A percentile compares a stretch with the other conserved stretches of the same genome.
phyloP scores from a whole-genome alignment of 192 early-diverging fungal species.

The Coemansia sp. region DNA sequence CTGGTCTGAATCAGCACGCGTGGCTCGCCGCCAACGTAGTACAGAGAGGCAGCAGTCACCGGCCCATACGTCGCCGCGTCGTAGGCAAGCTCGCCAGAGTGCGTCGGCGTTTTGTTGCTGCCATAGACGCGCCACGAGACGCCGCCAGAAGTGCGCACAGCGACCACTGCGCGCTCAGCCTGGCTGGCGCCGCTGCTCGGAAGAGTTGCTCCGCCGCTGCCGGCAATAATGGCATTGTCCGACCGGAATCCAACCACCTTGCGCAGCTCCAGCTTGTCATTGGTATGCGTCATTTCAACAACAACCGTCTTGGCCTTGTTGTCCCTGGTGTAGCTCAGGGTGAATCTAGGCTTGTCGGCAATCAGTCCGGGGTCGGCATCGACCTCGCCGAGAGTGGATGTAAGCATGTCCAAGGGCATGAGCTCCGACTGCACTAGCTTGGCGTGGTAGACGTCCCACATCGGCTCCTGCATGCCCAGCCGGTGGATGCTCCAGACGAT shows the following conservation, averaged over 20 bases:
- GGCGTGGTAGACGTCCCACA: conserved; percentile 46
- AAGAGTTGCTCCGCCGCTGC: conserved; percentile 7
- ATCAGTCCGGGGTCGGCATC: conserved; percentile 27
- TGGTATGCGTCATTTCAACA: conserved; percentile 35
- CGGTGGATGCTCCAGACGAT: conserved; percentile 49
- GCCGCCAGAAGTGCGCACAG: conserved; percentile 14
- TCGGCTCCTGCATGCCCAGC: conserved; percentile 25
- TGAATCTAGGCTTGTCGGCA: conserved; percentile 23
- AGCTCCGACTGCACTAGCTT: conserved; percentile 43
- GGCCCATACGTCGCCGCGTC: conserved; percentile 45
- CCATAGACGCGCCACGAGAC: conserved; percentile 30
- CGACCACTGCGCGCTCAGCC: conserved; percentile 4
- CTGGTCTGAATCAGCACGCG: conserved; percentile 59
- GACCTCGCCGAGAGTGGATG: conserved; percentile 39
- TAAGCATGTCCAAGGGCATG: conserved; percentile 43
- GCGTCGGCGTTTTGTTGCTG: conserved; percentile 12
- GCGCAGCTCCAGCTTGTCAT: conserved; percentile 40
- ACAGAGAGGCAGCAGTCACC: conserved; percentile 16
- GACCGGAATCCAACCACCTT: conserved; percentile 34
- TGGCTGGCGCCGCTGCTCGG: neutral
- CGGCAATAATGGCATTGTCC: conserved; percentile 7
- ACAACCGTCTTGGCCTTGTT: conserved; percentile 42
- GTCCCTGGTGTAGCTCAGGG: conserved; percentile 36
- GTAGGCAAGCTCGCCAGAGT: conserved; percentile 34
- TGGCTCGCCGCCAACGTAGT: conserved; percentile 13